These are phyloP conservation scores for Coprinellus aureogranulatus DNA, from an alignment of 768 basidiomycete genomes.

Conservation along the genomic window DNA sequence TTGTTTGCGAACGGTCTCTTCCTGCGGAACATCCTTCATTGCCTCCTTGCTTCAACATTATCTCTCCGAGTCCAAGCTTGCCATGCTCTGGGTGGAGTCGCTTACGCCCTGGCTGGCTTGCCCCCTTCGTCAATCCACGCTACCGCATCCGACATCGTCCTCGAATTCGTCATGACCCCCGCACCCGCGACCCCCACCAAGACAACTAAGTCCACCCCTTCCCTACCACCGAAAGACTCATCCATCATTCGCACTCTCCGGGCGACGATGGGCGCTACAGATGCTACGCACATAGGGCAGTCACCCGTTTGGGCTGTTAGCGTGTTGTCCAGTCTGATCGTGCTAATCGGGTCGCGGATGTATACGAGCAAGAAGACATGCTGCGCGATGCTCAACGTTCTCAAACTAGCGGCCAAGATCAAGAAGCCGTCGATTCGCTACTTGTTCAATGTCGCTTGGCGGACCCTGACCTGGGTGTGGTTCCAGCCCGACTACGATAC, in stretches of 20 bases:
- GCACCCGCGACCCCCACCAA: constrained; percentile 34
- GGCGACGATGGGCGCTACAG: constrained; percentile 53
- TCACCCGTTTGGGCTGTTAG: constrained; percentile 78
- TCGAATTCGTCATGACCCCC: constrained; percentile 44
- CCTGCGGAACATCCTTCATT: constrained; percentile 60
- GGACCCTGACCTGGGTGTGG: constrained; percentile 62
- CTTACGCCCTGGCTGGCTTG: constrained; percentile 48
- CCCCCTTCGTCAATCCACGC: constrained; percentile 49
- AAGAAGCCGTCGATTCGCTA: constrained; percentile 64
- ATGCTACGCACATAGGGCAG: constrained; percentile 62
- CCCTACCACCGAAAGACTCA: constrained; percentile 37
- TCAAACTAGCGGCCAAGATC: constrained; percentile 57
- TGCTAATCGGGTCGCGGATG: constrained; percentile 60
- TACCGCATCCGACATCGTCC: constrained; percentile 49
- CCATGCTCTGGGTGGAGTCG: constrained; percentile 71
- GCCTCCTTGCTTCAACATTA: constrained; percentile 63
- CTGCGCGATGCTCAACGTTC: constrained; percentile 46
- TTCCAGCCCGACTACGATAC: constrained; percentile 42
- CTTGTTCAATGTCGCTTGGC: constrained; percentile 63
- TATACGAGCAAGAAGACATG: constrained; percentile 43
- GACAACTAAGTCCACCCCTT: constrained; percentile 24
- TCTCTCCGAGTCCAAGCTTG: constrained; percentile 70
- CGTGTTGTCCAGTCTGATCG: constrained; percentile 62
- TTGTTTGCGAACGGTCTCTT: constrained; percentile 44
- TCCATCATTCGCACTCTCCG: constrained; percentile 64